These are phyloP conservation scores for Crithidia thermophila DNA, from an alignment of 208 protist species.

Conservation along the genomic window DNA sequence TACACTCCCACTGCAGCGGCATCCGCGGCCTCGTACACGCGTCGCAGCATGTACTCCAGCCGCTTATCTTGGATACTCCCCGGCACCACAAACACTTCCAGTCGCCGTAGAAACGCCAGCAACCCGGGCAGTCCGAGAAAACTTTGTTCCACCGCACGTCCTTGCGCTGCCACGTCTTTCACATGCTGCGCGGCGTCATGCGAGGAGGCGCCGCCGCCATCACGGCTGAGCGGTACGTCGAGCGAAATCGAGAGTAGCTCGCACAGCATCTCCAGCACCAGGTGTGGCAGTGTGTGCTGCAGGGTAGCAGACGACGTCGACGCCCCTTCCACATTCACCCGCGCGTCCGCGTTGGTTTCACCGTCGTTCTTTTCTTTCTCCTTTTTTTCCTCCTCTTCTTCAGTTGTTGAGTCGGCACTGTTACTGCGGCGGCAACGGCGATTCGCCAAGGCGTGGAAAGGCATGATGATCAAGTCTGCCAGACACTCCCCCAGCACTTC, in stretches of 20 bases:
- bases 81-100: conserved; percentile 57
- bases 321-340: conserved; percentile 1
- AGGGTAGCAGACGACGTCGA: conserved; percentile 31
- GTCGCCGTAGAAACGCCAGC: conserved; percentile 56
- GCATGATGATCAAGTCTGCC: conserved; percentile 69
- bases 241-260: conserved; percentile 42
- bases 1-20: conserved; percentile 30
- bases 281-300: conserved; percentile 54
- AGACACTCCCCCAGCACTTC: conserved; percentile 67
- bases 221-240: not conserved
- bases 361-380: no score
- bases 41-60: conserved; percentile 39
- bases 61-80: conserved; percentile 47
- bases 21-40: conserved; percentile 60
- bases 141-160: conserved; percentile 30
- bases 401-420: no score
- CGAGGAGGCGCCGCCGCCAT: not conserved
- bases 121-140: conserved; percentile 75
- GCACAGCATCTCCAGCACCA: conserved; percentile 64
- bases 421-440: conserved; percentile 18
- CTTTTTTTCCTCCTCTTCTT: no score
- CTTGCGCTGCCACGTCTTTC: no score
- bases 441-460: conserved; percentile 32
- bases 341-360: no score
- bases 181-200: not conserved